Evolutionary conservation across 2,329 filamentous ascomycete species (phyloP), one percentile per base, ranked within the genome.

Genomic region (Aspergillus ustus): DNA sequence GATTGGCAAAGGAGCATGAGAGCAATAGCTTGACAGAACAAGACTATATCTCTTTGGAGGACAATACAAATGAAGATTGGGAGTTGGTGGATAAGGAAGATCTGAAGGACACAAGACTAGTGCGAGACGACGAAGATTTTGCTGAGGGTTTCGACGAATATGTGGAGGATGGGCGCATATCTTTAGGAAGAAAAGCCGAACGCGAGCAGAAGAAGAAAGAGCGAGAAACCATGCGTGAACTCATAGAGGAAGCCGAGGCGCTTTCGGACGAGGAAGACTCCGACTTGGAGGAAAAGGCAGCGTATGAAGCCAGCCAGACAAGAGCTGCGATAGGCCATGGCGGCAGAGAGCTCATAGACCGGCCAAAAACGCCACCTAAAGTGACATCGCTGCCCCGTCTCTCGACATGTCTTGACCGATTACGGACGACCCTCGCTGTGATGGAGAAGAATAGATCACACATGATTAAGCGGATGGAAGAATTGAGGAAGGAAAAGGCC

Each of bases 71-170:
- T 2, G 80, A 82, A 53, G 78, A 83, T 59, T 81, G 83, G 61
- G 68, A 73, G 15, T 78, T 85, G 1, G 73, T 84, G 2, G 79
- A 82, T 55, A 86, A 87, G 69, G 87, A 87, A 66, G 87, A 89
- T 69, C 87, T 90, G 66, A 85, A 87, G 37, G 85, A 93, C 63
- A 91, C 90, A 6, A 85, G 94, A 1, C 84, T 98, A 2, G 85
- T 93, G 6, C 86, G 84, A 46, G 93, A 97, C 37, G 94, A 98
- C 69, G 94, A 98, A 73, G 92, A 98, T 71, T 85, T 97, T 0
- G 91, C 91, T 43, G 95, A 98, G 78, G 93, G 93, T 0, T 98
- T 96, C 69, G 94, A 98, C 63, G 90, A 94, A 58, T 97, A 91
- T 69, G 91, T 95, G 8, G 91, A 95, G 45, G 92, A 97, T 72